A percentile compares a stretch with the other conserved stretches of the same genome.
Evolutionary conservation across 2,329 filamentous ascomycete genomes (phyloP).

Genomic region (Penicillium sp.): DNA sequence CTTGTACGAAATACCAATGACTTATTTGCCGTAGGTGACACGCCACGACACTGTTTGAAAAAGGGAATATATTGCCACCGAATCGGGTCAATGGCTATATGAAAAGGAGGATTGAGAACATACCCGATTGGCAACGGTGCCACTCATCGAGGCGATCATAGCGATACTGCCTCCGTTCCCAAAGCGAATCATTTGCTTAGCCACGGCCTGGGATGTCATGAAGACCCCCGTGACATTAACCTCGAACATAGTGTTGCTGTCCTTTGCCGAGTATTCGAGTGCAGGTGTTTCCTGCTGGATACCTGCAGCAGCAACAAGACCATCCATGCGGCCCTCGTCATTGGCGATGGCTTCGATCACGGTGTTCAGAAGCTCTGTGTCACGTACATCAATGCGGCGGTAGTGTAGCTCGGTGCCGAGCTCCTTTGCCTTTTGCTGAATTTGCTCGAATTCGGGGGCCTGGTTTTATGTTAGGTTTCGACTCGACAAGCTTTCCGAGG

Average conservation of each 20-base stretch:
- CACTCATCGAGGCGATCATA: conserved; percentile 65
- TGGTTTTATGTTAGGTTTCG: not conserved
- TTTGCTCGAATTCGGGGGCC: conserved; percentile 62
- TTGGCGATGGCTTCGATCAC: conserved; percentile 70
- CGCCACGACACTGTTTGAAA: not conserved
- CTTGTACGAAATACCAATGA: not conserved
- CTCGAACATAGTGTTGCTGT: conserved; percentile 64
- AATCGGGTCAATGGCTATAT: not conserved
- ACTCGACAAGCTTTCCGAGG: not conserved
- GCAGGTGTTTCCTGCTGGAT: conserved; percentile 80
- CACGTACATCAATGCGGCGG: conserved; percentile 76
- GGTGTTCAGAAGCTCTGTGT: conserved; percentile 66
- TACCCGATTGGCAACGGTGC: conserved; percentile 58
- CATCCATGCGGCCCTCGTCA: conserved; percentile 72
- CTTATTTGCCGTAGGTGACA: not conserved
- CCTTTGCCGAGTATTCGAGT: conserved; percentile 70
- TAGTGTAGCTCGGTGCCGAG: conserved; percentile 71
- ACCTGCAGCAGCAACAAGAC: conserved; percentile 72
- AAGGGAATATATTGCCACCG: conserved; percentile 3
- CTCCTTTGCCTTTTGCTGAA: conserved; percentile 65
- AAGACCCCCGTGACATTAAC: conserved; percentile 63
- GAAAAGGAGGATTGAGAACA: conserved; percentile 13
- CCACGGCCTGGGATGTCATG: conserved; percentile 65
- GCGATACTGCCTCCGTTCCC: conserved; percentile 62
- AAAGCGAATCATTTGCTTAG: conserved; percentile 64